Percentiles rank a stretch among this genome's conserved stretches.
Conservation (phyloP, 2,329 filamentous ascomycete genomes). For the Alternaria postmessia region DNA sequence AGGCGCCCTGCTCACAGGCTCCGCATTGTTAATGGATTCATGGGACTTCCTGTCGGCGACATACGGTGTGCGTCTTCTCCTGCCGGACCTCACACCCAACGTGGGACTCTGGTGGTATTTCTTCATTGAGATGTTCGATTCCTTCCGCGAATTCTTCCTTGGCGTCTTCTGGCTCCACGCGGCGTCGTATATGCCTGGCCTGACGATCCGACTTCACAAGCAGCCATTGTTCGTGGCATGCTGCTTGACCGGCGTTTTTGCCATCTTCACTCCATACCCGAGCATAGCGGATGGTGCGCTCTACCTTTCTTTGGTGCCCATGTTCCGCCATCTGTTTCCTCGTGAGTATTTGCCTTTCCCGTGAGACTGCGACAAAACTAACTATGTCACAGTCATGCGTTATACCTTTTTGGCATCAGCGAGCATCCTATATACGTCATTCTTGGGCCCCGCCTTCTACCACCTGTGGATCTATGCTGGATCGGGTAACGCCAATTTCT, state of each 20-base stretch:
- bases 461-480: slow-evolving; percentile 98
- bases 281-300: slow-evolving; percentile 89
- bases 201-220: slow-evolving; percentile 80
- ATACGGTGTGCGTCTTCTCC: slow-evolving; percentile 89
- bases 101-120: slow-evolving; percentile 99
- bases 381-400: slow-evolving; percentile 72
- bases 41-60: slow-evolving; percentile 90
- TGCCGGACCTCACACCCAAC: slow-evolving; percentile 93
- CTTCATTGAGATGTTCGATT: slow-evolving; percentile 99
- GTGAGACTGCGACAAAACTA: slow-evolving; percentile 1
- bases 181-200: slow-evolving; percentile 83
- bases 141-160: slow-evolving; percentile 95
- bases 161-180: slow-evolving; percentile 98
- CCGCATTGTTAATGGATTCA: slow-evolving; percentile 76
- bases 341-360: slow-evolving; percentile 58
- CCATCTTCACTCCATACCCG: slow-evolving; percentile 97
- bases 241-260: slow-evolving; percentile 86
- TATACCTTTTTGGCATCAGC: slow-evolving; percentile 89
- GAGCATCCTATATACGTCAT: slow-evolving; percentile 83
- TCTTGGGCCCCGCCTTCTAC: slow-evolving; percentile 94
- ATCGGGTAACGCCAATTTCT: slow-evolving; percentile 98
- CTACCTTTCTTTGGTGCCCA: slow-evolving; percentile 81
- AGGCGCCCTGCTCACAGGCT: slow-evolving; percentile 70
- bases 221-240: slow-evolving; percentile 89
- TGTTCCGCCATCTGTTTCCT: slow-evolving; percentile 92